Percentiles rank a stretch among this genome's conserved stretches.
Conservation (phyloP, 192 early-diverging fungal genomes). For the Spizellomyces punctatus region DNA sequence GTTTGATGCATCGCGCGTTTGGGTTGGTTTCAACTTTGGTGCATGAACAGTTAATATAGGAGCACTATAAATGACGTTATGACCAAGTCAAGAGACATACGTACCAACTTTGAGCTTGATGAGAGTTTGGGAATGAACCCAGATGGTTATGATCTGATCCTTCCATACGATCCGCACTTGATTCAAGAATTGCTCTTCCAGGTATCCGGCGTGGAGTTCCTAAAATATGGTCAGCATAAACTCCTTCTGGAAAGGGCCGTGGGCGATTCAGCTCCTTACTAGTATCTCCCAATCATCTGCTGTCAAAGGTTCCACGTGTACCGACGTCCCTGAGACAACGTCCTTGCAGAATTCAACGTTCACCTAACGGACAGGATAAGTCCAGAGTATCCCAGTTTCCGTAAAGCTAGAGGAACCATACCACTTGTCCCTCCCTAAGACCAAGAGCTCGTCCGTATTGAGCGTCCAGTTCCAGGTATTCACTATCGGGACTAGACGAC, state of each 20-base stretch:
- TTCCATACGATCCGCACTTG: conserved; percentile 45
- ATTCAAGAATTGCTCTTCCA: conserved; percentile 50
- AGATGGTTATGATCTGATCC: conserved; percentile 42
- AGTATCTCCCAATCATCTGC: conserved; percentile 60
- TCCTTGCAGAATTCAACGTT: conserved; percentile 23
- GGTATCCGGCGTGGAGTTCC: conserved; percentile 50
- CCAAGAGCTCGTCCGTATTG: conserved; percentile 26
- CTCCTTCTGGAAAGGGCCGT: background rate
- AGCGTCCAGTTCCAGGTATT: conserved; percentile 33
- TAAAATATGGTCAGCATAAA: background rate
- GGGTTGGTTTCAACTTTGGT: conserved; percentile 36
- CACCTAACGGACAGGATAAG: conserved; percentile 10
- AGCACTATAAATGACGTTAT: background rate
- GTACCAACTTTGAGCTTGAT: conserved; percentile 39
- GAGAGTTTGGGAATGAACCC: conserved; percentile 38
- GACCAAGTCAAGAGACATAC: background rate
- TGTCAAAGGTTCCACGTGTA: conserved; percentile 48
- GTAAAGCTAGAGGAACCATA: background rate
- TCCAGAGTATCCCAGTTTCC: background rate
- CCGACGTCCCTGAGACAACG: conserved; percentile 14
- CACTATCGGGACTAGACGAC: background rate
- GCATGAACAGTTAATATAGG: background rate
- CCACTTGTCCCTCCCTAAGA: conserved; percentile 30
- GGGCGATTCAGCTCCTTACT: conserved; percentile 9
- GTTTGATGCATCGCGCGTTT: conserved; percentile 26